Conservation (phyloP, 495 filamentous ascomycete genomes). For the Penicillium flavigenum region DNA sequence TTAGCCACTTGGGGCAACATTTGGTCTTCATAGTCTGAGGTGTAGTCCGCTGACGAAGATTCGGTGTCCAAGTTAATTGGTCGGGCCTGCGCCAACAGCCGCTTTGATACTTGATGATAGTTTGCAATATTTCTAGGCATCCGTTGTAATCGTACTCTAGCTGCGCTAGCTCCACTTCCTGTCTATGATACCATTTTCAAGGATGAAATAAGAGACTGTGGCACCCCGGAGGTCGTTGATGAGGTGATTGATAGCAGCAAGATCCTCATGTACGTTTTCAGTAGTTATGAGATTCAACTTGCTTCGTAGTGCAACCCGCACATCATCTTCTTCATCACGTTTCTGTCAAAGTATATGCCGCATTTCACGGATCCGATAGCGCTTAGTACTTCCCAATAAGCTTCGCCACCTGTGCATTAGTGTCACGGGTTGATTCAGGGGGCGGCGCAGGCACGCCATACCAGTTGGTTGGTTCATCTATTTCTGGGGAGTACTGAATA, state of each 20-base stretch:
- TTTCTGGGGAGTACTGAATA: background rate
- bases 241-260: background rate
- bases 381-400: constrained; percentile 7
- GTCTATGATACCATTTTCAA: constrained; percentile 29
- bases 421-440: background rate
- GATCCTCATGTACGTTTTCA: constrained; percentile 5
- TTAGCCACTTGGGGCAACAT: constrained; percentile 16
- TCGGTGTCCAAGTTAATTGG: background rate
- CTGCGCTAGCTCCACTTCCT: constrained; percentile 29
- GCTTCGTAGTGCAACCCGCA: constrained; percentile 13
- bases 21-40: background rate
- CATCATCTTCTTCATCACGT: constrained; percentile 20
- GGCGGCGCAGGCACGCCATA: background rate
- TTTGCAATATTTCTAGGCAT: constrained; percentile 20
- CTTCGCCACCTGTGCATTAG: constrained; percentile 4
- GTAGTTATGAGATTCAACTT: constrained; percentile 21
- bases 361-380: constrained; percentile 19
- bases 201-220: constrained; percentile 19
- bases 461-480: background rate
- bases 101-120: constrained; percentile 1
- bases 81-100: background rate
- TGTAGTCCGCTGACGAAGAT: background rate
- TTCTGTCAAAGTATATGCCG: constrained; percentile 17
- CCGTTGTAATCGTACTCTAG: constrained; percentile 27
- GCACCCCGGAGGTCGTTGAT: constrained; percentile 19